phyloP scores from a whole-genome alignment of 2,329 filamentous ascomycete genomes.

The Sordariomycetes sp. region DNA sequence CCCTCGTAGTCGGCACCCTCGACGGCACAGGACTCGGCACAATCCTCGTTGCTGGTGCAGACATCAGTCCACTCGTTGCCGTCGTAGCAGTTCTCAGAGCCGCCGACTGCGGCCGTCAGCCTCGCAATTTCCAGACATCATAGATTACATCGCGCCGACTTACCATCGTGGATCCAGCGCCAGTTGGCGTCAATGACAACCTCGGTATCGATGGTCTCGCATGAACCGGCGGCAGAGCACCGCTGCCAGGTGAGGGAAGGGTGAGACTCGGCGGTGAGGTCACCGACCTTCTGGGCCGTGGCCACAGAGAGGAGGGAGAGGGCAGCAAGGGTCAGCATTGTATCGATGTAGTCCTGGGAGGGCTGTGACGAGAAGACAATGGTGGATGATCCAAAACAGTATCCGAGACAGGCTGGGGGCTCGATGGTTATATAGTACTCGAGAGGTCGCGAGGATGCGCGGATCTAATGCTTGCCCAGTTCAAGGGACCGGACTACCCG shows the following conservation, averaged over 20 bases:
- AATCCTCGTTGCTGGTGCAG: slow-evolving; percentile 28
- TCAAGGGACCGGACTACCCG: slow-evolving; percentile 1
- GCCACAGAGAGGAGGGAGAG: slow-evolving; percentile 8
- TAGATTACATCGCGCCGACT: neutral
- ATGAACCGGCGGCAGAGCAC: slow-evolving; percentile 11
- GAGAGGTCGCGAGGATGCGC: no score
- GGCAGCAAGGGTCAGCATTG: slow-evolving; percentile 8
- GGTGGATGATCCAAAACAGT: neutral
- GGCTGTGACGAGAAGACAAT: neutral
- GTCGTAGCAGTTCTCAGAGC: slow-evolving; percentile 37
- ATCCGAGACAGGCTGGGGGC: no score
- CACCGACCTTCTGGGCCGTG: slow-evolving; percentile 7
- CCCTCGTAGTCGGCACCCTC: slow-evolving; percentile 34
- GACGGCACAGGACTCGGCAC: slow-evolving; percentile 33
- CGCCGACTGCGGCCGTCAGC: slow-evolving; percentile 9
- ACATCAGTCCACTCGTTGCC: slow-evolving; percentile 28
- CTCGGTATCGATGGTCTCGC: slow-evolving; percentile 28
- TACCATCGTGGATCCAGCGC: slow-evolving; percentile 38
- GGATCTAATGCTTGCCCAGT: no score
- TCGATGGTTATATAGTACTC: no score
- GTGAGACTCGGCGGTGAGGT: slow-evolving; percentile 6
- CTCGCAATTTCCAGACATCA: neutral
- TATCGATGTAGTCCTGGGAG: no score
- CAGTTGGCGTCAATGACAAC: slow-evolving; percentile 44
- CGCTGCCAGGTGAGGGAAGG: slow-evolving; percentile 5